Evolutionary conservation across 1,284 basidiomycete species (phyloP).

Genomic region (Fomes fomentarius): DNA sequence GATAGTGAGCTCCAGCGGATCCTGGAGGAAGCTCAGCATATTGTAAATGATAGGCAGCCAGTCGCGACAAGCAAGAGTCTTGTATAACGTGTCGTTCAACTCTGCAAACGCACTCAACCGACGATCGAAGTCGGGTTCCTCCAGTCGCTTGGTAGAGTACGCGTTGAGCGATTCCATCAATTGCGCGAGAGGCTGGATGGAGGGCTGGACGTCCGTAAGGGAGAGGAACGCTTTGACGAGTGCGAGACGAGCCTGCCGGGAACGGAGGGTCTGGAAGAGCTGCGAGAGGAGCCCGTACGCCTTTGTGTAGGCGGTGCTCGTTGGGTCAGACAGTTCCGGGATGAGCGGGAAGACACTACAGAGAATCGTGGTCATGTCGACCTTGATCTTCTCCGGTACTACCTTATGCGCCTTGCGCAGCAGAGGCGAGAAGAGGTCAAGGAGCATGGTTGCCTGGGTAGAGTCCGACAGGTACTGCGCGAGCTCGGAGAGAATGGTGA

Average conservation of each 20-base stretch:
- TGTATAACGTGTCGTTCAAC: conserved; percentile 70
- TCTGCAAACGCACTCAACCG: conserved; percentile 79
- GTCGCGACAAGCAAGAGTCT: conserved; percentile 53
- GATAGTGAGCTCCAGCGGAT: conserved; percentile 88
- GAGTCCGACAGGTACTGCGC: conserved; percentile 77
- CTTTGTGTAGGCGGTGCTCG: conserved; percentile 54
- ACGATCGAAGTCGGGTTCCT: conserved; percentile 93
- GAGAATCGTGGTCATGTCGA: conserved; percentile 82
- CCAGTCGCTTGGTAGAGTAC: conserved; percentile 80
- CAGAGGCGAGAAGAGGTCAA: conserved; percentile 80
- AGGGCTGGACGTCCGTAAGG: conserved; percentile 55
- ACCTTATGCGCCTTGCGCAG: conserved; percentile 78
- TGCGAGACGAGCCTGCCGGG: conserved; percentile 67
- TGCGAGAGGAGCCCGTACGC: conserved; percentile 73
- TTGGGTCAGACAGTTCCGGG: conserved; percentile 59
- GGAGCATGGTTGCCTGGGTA: conserved; percentile 75
- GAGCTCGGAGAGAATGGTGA: conserved; percentile 80
- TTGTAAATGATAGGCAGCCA: conserved; percentile 91
- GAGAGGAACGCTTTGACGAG: conserved; percentile 69
- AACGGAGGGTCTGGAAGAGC: conserved; percentile 78
- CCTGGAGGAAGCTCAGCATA: conserved; percentile 86
- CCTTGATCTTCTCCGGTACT: conserved; percentile 88
- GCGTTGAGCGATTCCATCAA: conserved; percentile 82
- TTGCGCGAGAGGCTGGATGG: conserved; percentile 52
- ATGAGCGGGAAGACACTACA: conserved; percentile 76